These are phyloP conservation scores for Cnidoscolus chayamansa DNA, from an alignment of 441 rosid genomes.

Conservation along the genomic window DNA sequence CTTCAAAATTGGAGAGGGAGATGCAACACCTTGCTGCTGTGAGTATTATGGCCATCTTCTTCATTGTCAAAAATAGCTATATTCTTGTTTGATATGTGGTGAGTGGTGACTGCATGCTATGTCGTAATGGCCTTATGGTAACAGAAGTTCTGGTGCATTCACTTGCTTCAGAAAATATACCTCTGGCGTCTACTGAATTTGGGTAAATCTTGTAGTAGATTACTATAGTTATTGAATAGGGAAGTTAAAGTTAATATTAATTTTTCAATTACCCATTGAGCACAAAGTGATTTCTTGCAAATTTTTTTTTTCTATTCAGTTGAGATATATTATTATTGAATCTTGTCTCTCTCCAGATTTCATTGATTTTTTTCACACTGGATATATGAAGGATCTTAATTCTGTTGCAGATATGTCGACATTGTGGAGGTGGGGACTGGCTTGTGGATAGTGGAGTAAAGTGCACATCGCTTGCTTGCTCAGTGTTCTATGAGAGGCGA, in stretches of 20 bases:
- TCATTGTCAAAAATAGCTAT: neutral
- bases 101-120: neutral
- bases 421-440: slow-evolving; percentile 99
- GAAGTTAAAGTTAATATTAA: neutral
- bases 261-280: neutral
- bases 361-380: neutral
- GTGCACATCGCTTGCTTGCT: slow-evolving; percentile 84
- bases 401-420: slow-evolving; percentile 67
- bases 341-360: neutral
- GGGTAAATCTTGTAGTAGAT: neutral
- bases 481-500: slow-evolving; percentile 82
- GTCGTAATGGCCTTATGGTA: neutral
- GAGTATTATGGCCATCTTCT: slow-evolving; percentile 28
- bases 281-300: neutral
- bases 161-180: neutral
- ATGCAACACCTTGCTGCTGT: slow-evolving; percentile 87
- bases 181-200: neutral
- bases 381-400: slow-evolving; percentile 3
- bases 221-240: neutral
- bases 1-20: slow-evolving; percentile 79
- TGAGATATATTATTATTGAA: neutral
- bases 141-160: neutral
- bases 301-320: neutral
- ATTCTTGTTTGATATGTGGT: neutral
- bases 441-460: slow-evolving; percentile 77